Conservation (phyloP, 257 asterid species). For the Jacaranda copaia region DNA sequence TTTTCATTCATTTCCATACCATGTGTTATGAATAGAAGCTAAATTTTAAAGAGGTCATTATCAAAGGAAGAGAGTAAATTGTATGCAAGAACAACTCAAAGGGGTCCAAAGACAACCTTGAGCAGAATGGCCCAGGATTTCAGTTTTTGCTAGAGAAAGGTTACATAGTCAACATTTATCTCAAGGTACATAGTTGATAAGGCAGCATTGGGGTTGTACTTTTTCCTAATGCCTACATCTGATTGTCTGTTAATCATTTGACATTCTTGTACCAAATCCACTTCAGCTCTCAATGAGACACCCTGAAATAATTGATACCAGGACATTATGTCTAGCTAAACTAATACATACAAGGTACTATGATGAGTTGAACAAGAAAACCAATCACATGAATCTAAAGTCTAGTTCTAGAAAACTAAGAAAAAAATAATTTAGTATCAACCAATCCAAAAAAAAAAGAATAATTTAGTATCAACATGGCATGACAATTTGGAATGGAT, state of each 20-base stretch:
- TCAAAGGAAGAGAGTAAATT: slow-evolving; percentile 12
- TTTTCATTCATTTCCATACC: too few species aligned
- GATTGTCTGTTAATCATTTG: not conserved
- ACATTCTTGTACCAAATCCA: not conserved
- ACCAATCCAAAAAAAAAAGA: too few species aligned
- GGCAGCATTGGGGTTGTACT: not conserved
- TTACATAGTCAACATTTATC: not conserved
- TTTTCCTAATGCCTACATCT: not conserved
- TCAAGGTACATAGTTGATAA: not conserved
- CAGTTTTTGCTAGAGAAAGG: not conserved
- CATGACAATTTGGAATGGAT: too few species aligned
- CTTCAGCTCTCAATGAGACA: not conserved
- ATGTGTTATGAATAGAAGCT: not conserved
- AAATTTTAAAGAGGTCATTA: slow-evolving; percentile 14
- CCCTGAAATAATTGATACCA: not conserved
- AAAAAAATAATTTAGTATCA: too few species aligned
- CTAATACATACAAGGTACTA: too few species aligned
- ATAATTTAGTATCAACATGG: too few species aligned
- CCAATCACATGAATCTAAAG: too few species aligned
- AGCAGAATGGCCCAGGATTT: not conserved
- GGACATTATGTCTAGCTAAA: not conserved
- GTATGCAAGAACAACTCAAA: not conserved
- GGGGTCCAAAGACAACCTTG: not conserved
- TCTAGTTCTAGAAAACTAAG: too few species aligned
- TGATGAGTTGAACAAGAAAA: too few species aligned